phyloP scores from a whole-genome alignment of 495 filamentous ascomycete species.

The Acidiella bohemica region DNA sequence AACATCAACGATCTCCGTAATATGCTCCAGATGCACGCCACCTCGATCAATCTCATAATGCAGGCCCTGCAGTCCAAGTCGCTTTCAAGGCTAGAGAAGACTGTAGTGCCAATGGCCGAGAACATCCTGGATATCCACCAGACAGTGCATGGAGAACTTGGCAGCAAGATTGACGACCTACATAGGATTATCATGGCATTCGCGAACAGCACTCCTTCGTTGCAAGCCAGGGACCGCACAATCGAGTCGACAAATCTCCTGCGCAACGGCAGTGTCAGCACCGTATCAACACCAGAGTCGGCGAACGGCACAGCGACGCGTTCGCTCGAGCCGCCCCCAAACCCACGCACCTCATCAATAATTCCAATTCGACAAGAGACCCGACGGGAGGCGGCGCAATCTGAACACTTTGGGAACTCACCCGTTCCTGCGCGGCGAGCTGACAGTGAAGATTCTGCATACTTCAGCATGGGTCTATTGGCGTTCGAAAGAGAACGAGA shows the following conservation, averaged over 20 bases:
- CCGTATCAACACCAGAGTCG: not conserved
- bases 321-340: constrained; percentile 3
- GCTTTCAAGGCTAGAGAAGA: constrained; percentile 23
- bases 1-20: constrained; percentile 24
- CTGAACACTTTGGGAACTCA: not conserved
- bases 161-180: constrained; percentile 26
- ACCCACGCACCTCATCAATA: not conserved
- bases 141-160: constrained; percentile 18
- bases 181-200: constrained; percentile 24
- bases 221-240: constrained; percentile 5
- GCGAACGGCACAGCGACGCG: not conserved
- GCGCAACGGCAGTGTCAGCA: constrained; percentile 5
- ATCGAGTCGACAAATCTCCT: constrained; percentile 1
- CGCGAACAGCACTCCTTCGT: constrained; percentile 18
- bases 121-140: constrained; percentile 27
- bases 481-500: constrained; percentile 5
- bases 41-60: constrained; percentile 26
- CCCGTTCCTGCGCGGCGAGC: not conserved
- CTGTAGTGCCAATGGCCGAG: constrained; percentile 26
- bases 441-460: constrained; percentile 6
- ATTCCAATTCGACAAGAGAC: not conserved
- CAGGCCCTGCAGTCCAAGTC: constrained; percentile 30
- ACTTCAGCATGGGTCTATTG: constrained; percentile 4
- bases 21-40: constrained; percentile 29
- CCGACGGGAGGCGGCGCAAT: constrained; percentile 1